Base-by-base conservation (phyloP, 2,329 filamentous ascomycete species). In the Clarireedia hainanense region DNA sequence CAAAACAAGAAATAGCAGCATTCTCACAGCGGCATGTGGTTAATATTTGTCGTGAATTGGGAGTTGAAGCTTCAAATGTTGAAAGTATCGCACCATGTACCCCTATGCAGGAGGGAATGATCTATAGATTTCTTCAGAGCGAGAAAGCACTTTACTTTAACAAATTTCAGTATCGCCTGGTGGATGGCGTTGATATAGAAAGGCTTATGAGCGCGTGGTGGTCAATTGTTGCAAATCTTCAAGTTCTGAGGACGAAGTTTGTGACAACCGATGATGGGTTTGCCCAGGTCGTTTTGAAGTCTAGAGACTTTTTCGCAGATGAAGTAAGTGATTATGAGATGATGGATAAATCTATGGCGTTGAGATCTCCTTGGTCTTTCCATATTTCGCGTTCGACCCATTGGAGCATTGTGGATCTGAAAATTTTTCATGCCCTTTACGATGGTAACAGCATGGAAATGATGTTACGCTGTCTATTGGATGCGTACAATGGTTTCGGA, bases 361-460 rank as follows among this genome's bases (percentile, higher is more conserved):
- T 70, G 14, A 63, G 57, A 47, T 58, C 7, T 2, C 67, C 68
- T 5, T 68, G 61, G 50, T 57, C 26, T 12, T 52, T 69, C 37
- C 46, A 24, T 2, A 20, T 67, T 17, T 6, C 26, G 1, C 23
- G 10, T 2, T 46, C 23, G 5, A 39, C 30, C 6, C 4, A 2
- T 5, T 14, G 14, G 14, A 14, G 40, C 7, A 46, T 76, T 0
- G 70, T 95, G 34, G 71, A 76, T 2, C 64, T 95, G 2, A 79
- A 86, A 47, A 84, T 95, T 0, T 95, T 96, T 70, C 91, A 96
- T 67, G 90, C 81, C 0, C 70, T 96, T 0, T 96, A 96, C 63
- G 91, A 96, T 69, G 91, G 90, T 1, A 86, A 80, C 61, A 92
- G 90, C 58, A 78, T 95, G 40, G 76, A 79, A 1, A 69, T 89